phyloP scores from a whole-genome alignment of 441 rosid genomes.

The Codiaeum variegatum region DNA sequence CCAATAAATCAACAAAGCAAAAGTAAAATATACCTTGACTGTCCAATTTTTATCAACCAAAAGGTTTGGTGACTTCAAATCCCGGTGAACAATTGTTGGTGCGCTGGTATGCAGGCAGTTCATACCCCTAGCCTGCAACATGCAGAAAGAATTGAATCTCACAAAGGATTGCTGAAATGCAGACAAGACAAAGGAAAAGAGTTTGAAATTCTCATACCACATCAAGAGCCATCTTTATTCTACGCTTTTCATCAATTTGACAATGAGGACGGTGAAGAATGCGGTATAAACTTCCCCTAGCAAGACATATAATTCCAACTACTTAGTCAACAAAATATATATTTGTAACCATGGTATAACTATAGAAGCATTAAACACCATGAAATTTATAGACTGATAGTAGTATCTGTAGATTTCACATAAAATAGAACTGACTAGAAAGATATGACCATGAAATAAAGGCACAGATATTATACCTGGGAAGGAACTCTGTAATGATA shows the following conservation, averaged over 20 bases:
- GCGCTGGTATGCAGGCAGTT: conserved; percentile 86
- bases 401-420: conserved; percentile 10
- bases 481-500: conserved; percentile 89
- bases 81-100: conserved; percentile 97
- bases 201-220: conserved; percentile 53
- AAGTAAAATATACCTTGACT: conserved; percentile 58
- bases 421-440: conserved; percentile 7
- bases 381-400: conserved; percentile 13
- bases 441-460: conserved; percentile 13
- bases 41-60: conserved; percentile 97
- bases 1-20: background rate
- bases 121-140: conserved; percentile 91
- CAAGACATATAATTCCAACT: conserved; percentile 25
- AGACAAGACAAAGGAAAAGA: conserved; percentile 12
- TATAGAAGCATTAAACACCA: background rate
- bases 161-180: conserved; percentile 2
- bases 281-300: conserved; percentile 90
- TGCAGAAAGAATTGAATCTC: conserved; percentile 12
- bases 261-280: conserved; percentile 88
- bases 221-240: conserved; percentile 96
- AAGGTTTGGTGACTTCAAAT: conserved; percentile 96
- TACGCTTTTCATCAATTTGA: conserved; percentile 83
- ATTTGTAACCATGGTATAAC: background rate
- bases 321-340: conserved; percentile 1
- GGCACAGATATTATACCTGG: conserved; percentile 52